phyloP scores from a whole-genome alignment of 176 grass and related monocot genomes.

The Coix lacrymajobi region DNA sequence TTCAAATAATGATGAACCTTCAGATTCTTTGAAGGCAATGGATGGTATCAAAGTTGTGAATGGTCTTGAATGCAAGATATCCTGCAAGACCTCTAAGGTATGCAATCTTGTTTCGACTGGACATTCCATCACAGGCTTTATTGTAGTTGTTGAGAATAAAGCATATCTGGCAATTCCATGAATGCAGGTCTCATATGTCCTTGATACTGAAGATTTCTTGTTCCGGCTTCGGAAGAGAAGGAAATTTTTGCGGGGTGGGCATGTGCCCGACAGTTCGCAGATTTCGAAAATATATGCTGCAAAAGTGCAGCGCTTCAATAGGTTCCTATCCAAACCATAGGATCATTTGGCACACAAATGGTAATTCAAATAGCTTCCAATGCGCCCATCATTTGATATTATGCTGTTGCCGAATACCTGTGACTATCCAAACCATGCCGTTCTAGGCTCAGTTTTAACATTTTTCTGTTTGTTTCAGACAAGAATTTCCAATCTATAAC shows the following conservation, averaged over 20 bases:
- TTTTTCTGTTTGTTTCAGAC: background rate
- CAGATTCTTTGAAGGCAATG: slow-evolving; percentile 47
- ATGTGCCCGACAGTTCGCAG: slow-evolving; percentile 16
- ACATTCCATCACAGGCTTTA: background rate
- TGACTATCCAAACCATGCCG: too few relatives aligned
- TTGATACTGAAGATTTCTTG: slow-evolving; percentile 95
- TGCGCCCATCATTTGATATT: background rate
- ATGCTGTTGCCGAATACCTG: background rate
- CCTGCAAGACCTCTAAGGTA: slow-evolving; percentile 79
- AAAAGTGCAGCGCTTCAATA: slow-evolving; percentile 73
- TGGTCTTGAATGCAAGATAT: slow-evolving; percentile 97
- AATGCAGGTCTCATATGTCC: slow-evolving; percentile 78
- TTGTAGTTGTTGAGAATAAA: background rate
- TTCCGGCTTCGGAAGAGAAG: slow-evolving; percentile 56
- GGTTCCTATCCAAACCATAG: slow-evolving; percentile 61
- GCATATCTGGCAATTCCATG: background rate
- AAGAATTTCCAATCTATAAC: background rate
- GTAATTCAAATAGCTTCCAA: slow-evolving; percentile 36
- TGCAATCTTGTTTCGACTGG: background rate
- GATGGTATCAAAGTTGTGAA: slow-evolving; percentile 66
- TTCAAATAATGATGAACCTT: slow-evolving; percentile 49
- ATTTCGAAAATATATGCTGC: slow-evolving; percentile 28
- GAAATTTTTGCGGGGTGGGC: slow-evolving; percentile 17
- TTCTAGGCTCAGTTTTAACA: background rate
- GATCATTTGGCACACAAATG: slow-evolving; percentile 28